Evolutionary conservation across 139 green algal genomes (phyloP).

Genomic region (Mesotaenium endlicherianum): DNA sequence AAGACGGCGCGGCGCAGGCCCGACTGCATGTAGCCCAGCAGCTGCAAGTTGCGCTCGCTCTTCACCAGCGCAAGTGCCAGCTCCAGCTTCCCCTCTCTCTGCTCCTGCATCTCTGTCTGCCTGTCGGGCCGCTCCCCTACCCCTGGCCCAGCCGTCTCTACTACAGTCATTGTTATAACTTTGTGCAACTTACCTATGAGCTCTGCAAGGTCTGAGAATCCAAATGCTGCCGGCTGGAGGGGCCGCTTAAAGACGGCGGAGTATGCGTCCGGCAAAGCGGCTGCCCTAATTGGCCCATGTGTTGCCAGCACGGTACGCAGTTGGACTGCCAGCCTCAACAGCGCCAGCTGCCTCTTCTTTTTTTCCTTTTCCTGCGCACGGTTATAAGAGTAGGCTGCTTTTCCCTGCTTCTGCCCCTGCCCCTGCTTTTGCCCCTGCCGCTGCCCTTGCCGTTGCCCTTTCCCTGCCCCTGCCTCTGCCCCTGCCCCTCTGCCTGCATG

Average conservation of each 20-base stretch:
- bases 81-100: neutral
- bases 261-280: neutral
- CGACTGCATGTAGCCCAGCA: slow-evolving; percentile 15
- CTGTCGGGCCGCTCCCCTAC: neutral
- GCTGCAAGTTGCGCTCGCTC: neutral
- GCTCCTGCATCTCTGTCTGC: neutral
- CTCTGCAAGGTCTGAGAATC: neutral
- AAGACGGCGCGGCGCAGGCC: slow-evolving; percentile 8
- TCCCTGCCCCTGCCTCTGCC: too few relatives aligned
- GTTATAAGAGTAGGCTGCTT: too few relatives aligned
- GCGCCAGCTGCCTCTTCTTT: neutral
- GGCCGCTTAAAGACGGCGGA: neutral
- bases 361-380: neutral
- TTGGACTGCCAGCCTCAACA: neutral
- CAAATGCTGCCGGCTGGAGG: neutral
- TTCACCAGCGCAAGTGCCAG: neutral
- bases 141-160: too few relatives aligned
- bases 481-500: too few relatives aligned
- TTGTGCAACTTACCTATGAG: neutral
- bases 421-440: too few relatives aligned
- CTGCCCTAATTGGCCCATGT: neutral
- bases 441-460: too few relatives aligned
- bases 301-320: neutral
- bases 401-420: too few relatives aligned
- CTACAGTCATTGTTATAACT: too few relatives aligned